These are phyloP conservation scores for Naematelia encephala DNA, from an alignment of 768 basidiomycete species.

Conservation along the genomic window DNA sequence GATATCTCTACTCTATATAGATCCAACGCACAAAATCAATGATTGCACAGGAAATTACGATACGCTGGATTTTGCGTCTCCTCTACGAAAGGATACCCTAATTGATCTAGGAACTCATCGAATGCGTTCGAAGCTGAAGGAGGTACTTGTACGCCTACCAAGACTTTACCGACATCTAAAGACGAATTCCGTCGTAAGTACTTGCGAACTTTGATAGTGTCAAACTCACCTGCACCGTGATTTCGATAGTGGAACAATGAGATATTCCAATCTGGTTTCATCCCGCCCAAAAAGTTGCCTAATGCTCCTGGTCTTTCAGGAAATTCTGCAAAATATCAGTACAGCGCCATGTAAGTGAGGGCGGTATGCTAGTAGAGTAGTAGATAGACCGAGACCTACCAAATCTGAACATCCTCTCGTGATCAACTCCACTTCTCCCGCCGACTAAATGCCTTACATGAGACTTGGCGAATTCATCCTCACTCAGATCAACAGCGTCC, in stretches of 20 bases:
- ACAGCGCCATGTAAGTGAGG: too few species aligned
- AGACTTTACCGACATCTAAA: conserved; percentile 82
- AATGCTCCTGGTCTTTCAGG: conserved; percentile 91
- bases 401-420: conserved; percentile 90
- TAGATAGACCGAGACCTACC: conserved; percentile 58
- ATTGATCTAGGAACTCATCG: conserved; percentile 65
- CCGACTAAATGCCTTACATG: conserved; percentile 95
- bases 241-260: conserved; percentile 97
- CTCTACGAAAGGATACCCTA: conserved; percentile 86
- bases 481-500: conserved; percentile 82
- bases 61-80: conserved; percentile 88
- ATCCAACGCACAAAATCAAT: not conserved
- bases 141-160: conserved; percentile 92
- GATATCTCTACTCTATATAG: too few species aligned
- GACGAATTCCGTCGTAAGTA: too few species aligned
- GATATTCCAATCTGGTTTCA: conserved; percentile 87
- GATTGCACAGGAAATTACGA: conserved; percentile 52
- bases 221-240: conserved; percentile 80
- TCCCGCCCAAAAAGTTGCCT: conserved; percentile 77
- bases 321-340: conserved; percentile 70
- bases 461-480: conserved; percentile 92
- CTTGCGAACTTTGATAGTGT: not conserved
- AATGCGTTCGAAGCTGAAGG: conserved; percentile 65
- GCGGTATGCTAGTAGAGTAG: not conserved
- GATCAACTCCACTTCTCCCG: conserved; percentile 67